Evolutionary conservation across 495 filamentous ascomycete genomes (phyloP).

Genomic region (Talaromyces nanjingensis): DNA sequence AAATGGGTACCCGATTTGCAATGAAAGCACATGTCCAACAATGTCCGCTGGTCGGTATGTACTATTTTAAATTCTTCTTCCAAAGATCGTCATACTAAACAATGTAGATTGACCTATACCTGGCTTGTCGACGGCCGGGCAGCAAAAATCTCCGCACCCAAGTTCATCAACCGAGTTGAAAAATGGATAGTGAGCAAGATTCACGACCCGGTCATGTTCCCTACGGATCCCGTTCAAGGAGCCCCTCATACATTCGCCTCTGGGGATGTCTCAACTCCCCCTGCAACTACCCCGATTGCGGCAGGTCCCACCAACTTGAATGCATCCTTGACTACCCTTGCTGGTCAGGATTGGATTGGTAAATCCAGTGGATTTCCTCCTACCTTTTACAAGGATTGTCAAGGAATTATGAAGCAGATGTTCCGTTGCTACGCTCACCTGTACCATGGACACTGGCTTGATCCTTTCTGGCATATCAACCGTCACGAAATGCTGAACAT

Average conservation of each 20-base stretch:
- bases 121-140: conserved; percentile 58
- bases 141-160: conserved; percentile 64
- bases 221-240: conserved; percentile 59
- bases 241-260: conserved; percentile 52
- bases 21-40: conserved; percentile 70
- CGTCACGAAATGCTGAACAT: conserved; percentile 85
- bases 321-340: conserved; percentile 37
- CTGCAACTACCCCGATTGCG: conserved; percentile 40
- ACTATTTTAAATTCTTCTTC: background rate
- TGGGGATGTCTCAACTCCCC: conserved; percentile 51
- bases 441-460: conserved; percentile 76
- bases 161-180: conserved; percentile 88
- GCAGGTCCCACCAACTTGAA: conserved; percentile 39
- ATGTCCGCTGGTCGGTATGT: conserved; percentile 90
- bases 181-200: conserved; percentile 92
- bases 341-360: conserved; percentile 68
- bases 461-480: conserved; percentile 78
- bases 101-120: conserved; percentile 73
- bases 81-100: background rate
- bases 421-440: conserved; percentile 93
- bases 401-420: conserved; percentile 93
- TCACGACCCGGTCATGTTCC: conserved; percentile 78
- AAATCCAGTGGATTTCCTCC: conserved; percentile 83
- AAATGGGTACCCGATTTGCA: conserved; percentile 69
- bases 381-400: conserved; percentile 76